Evolutionary conservation across 345 rosid species (phyloP).

Genomic region (Microthlaspi erraticum): DNA sequence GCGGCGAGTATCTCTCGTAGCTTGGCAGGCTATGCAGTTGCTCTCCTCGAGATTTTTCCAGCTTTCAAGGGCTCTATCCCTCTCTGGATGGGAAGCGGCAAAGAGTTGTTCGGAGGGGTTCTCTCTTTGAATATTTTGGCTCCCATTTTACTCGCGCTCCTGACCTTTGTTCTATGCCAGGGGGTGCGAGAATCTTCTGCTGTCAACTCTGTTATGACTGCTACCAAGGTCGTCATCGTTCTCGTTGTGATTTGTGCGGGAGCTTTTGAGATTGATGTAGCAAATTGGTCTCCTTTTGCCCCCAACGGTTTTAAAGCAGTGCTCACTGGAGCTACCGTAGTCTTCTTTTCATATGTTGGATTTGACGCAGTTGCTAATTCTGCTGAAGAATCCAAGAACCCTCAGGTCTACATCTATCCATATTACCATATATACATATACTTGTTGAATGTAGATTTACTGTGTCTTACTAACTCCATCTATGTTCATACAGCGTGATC

Average conservation of each 20-base stretch:
- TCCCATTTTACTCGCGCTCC: conserved; percentile 68
- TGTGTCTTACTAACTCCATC: too few species aligned
- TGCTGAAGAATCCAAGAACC: conserved; percentile 91
- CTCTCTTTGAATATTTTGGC: conserved; percentile 84
- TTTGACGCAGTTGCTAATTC: conserved; percentile 98
- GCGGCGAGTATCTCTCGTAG: conserved; percentile 98
- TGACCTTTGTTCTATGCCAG: conserved; percentile 73
- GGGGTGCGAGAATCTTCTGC: conserved; percentile 87
- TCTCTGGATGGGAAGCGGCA: conserved; percentile 84
- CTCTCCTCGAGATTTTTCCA: conserved; percentile 78
- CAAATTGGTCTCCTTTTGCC: conserved; percentile 94
- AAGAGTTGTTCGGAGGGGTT: conserved; percentile 78
- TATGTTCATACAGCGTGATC: conserved; percentile 95
- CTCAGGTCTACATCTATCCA: conserved; percentile 59
- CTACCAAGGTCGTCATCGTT: conserved; percentile 81
- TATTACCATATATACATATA: not conserved
- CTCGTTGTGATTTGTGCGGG: conserved; percentile 76
- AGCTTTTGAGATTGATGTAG: conserved; percentile 82
- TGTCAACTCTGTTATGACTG: conserved; percentile 80
- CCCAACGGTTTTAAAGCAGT: conserved; percentile 80
- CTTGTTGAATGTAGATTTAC: not conserved
- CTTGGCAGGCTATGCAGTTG: conserved; percentile 76
- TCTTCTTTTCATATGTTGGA: conserved; percentile 96
- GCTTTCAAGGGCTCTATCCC: conserved; percentile 66
- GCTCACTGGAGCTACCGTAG: conserved; percentile 90